Percentiles rank a stretch among this genome's conserved stretches.
These are phyloP conservation scores for Planoprotostelium fungivorum DNA, from an alignment of 78 protist genomes.

Conservation along the genomic window DNA sequence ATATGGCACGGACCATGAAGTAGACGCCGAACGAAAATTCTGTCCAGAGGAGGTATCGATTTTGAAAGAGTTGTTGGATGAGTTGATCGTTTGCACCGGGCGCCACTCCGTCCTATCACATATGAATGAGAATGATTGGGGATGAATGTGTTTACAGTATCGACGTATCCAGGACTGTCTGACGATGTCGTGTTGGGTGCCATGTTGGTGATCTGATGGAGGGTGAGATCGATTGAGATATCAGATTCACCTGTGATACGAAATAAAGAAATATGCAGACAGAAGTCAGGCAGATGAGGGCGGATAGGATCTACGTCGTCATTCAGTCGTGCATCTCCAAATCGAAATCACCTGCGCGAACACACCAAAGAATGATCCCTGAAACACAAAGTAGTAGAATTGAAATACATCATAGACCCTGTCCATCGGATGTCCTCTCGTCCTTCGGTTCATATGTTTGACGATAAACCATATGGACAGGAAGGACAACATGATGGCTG, in stretches of 20 bases:
- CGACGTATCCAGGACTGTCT: too few relatives aligned
- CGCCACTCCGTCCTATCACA: too few relatives aligned
- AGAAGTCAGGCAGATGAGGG: background rate
- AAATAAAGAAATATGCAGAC: background rate
- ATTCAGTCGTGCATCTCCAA: too few relatives aligned
- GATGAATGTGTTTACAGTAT: too few relatives aligned
- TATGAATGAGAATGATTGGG: too few relatives aligned
- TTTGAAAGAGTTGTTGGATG: background rate
- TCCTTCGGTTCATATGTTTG: background rate
- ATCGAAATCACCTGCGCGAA: too few relatives aligned
- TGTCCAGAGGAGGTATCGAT: background rate
- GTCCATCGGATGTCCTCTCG: background rate
- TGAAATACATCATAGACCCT: background rate
- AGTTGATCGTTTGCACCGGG: background rate
- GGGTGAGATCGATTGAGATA: background rate
- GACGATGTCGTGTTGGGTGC: background rate
- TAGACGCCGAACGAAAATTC: too few relatives aligned
- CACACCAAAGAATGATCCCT: too few relatives aligned
- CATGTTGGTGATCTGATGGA: background rate
- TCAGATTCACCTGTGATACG: background rate
- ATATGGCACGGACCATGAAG: too few relatives aligned
- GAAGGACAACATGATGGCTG: background rate
- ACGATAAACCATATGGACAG: background rate
- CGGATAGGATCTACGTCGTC: background rate
- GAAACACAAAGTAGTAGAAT: too few relatives aligned